Evolutionary conservation across 768 basidiomycete genomes (phyloP).

Genomic region (Boletus insuetus): DNA sequence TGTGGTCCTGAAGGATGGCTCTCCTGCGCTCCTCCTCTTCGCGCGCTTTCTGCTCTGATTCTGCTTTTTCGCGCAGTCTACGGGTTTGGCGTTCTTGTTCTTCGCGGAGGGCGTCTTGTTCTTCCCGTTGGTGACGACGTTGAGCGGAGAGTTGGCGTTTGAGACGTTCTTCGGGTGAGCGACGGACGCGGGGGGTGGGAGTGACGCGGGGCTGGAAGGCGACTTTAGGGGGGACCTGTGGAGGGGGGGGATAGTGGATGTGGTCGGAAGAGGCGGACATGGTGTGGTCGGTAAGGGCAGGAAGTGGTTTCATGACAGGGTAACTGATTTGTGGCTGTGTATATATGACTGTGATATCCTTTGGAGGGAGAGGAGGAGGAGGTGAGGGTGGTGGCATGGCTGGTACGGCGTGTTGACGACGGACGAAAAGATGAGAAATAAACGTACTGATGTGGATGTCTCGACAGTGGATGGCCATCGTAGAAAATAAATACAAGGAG

Average conservation of each 20-base stretch:
- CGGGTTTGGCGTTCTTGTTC: slow-evolving; percentile 44
- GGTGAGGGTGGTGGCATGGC: slow-evolving; percentile 6
- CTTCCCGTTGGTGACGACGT: slow-evolving; percentile 35
- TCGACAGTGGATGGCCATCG: slow-evolving; percentile 15
- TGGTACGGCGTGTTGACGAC: slow-evolving; percentile 15
- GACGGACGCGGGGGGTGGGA: slow-evolving; percentile 6
- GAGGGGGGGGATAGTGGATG: slow-evolving; percentile 3
- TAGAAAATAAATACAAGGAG: slow-evolving; percentile 1
- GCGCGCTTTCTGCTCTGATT: slow-evolving; percentile 25
- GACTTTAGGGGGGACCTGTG: neutral
- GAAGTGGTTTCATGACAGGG: slow-evolving; percentile 21
- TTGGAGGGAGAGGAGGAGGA: slow-evolving; percentile 23
- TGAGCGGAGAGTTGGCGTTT: slow-evolving; percentile 20
- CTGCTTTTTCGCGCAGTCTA: slow-evolving; percentile 16
- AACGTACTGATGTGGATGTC: slow-evolving; percentile 7
- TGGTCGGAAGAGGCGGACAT: neutral
- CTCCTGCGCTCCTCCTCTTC: slow-evolving; percentile 43
- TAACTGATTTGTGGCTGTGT: no score
- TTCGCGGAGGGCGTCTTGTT: slow-evolving; percentile 40
- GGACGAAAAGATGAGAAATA: slow-evolving; percentile 11
- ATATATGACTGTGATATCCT: slow-evolving; percentile 7
- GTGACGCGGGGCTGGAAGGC: slow-evolving; percentile 1
- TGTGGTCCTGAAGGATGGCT: slow-evolving; percentile 44
- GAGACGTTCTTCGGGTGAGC: slow-evolving; percentile 28
- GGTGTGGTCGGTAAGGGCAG: slow-evolving; percentile 10